Base-by-base conservation (phyloP, 2,329 filamentous ascomycete genomes). In the Ophiostoma triangulosporum region DNA sequence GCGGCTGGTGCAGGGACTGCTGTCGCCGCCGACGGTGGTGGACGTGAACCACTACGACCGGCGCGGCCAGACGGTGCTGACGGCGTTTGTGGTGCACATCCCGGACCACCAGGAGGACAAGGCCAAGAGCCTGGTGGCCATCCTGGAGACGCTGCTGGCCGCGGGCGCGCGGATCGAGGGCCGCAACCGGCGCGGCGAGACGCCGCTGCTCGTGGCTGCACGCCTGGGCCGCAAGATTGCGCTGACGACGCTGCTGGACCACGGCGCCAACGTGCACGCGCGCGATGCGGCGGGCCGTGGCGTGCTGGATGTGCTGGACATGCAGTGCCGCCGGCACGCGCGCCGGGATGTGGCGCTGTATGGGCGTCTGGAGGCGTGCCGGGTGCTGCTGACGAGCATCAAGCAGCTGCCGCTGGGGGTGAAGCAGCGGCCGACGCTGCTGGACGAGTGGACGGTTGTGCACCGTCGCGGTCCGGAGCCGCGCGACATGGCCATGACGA, bases 181-280 rank as follows among this genome's bases (percentile, higher is more conserved):
- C 5, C 72, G 76, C 27, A 80, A 80, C 60, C 66, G 74, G 3
- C 64, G 66, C 0, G 76, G 76, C 38, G 77, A 80, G 63, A 80
- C 77, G 0, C 70, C 76, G 0, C 66, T 80, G 27, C 73, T 78
- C 36, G 61, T 80, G 8, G 76, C 77, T 0, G 74, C 75, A 2
- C 69, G 74, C 3, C 66, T 71, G 20, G 76, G 77, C 0, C 70
- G 73, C 51, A 78, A 78, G 63, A 68, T 75, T 2, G 76, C 76
- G 1, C 63, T 74, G 27, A 69, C 68, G 12, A 69, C 70, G 7
- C 63, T 72, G 7, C 61, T 72, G 1, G 61, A 66, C 20, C 60
- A 62, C 36, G 69, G 70, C 1, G 68, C 68, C 17, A 65, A 67
- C 20, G 59, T 63, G 11, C 62, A 66, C 22, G 61, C 61, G 0